Evolutionary conservation across 2,329 filamentous ascomycete genomes (phyloP), one percentile per base, ranked within the genome.

Genomic region (Monosporascus cannonballus): DNA sequence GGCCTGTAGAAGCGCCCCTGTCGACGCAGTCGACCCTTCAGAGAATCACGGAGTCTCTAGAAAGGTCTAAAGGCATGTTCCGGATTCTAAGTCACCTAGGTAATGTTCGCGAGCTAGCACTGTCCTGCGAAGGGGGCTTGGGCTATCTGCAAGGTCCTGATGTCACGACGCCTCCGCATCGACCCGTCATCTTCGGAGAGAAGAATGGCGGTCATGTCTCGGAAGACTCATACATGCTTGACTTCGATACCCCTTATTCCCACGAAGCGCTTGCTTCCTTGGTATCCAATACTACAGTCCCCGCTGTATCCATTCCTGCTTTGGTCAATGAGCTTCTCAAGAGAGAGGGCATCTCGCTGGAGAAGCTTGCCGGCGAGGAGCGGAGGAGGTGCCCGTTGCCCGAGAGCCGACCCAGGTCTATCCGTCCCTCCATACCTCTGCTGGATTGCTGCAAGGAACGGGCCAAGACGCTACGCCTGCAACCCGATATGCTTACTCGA

Each of bases 111-210:
- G 83, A 87, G 55, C 74, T 90, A n/a, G 86, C 81, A 0, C 68
- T 90, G 3, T 87, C 82, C 18, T 76, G 87, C 41, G 83, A 87
- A 61, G 84, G 78, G 52, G 85, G 86, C 9, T 73, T 89, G 38
- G 86, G 86, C 11, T 89, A 84, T 75, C 74, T 89, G 11, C 71
- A 72, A 47, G 84, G 85, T 1, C 81, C 84, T 1, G 84, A 87
- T 63, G 69, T 75, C 18, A 76, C 78, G 20, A 71, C 78, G 47
- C 68, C 73, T 18, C 70, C 70, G 2, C 54, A 57, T 36, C 64
- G 57, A 6, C 64, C 67, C 17, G 63, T 69, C 3, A 65, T 74
- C n/a, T 75, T 75, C 54, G 52, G 54, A 11, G 58, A 57, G 11
- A 48, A 57, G 44, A 48, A 42, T 15, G 48, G 47, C 18, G 54